A percentile compares a stretch with the other conserved stretches of the same genome.
Conservation (phyloP, 176 grass and related monocot genomes). For the Oryza rufipogon region DNA sequence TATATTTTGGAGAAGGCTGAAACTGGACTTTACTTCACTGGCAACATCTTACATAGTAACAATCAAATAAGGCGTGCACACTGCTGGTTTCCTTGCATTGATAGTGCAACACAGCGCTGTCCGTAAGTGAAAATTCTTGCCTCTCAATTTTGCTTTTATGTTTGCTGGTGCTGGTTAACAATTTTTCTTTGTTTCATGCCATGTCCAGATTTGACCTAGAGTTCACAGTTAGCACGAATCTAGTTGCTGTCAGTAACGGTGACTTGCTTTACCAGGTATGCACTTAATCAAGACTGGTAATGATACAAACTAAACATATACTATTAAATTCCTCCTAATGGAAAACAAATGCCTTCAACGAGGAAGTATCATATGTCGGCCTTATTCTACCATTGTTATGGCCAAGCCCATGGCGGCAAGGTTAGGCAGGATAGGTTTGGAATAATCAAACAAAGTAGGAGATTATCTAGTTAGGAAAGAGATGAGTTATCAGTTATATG, state of each 20-base stretch:
- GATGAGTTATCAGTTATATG: too few species aligned
- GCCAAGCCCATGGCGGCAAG: too few species aligned
- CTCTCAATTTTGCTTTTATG: slow-evolving; percentile 37
- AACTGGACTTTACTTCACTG: slow-evolving; percentile 86
- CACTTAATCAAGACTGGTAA: slow-evolving; percentile 17
- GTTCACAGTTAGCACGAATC: slow-evolving; percentile 79
- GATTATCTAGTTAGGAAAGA: too few species aligned
- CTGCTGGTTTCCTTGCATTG: slow-evolving; percentile 98
- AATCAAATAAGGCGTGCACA: slow-evolving; percentile 75
- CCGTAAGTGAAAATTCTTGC: slow-evolving; percentile 64
- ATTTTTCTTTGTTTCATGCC: slow-evolving; percentile 25
- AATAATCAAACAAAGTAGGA: too few species aligned
- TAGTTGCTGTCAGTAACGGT: slow-evolving; percentile 90
- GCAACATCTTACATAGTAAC: slow-evolving; percentile 67
- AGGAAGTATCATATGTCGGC: slow-evolving; percentile 20
- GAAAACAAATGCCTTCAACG: slow-evolving; percentile 22
- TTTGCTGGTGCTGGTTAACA: slow-evolving; percentile 34
- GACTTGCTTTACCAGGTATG: slow-evolving; percentile 95
- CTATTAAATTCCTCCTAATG: slow-evolving; percentile 11
- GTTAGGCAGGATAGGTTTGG: too few species aligned
- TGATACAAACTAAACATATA: neutral
- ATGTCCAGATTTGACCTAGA: slow-evolving; percentile 92
- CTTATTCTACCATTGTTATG: neutral
- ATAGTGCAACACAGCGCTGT: slow-evolving; percentile 68
- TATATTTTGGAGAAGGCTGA: slow-evolving; percentile 86